Conservation (phyloP, 1,284 basidiomycete species). For the Porogramme epimiltina region DNA sequence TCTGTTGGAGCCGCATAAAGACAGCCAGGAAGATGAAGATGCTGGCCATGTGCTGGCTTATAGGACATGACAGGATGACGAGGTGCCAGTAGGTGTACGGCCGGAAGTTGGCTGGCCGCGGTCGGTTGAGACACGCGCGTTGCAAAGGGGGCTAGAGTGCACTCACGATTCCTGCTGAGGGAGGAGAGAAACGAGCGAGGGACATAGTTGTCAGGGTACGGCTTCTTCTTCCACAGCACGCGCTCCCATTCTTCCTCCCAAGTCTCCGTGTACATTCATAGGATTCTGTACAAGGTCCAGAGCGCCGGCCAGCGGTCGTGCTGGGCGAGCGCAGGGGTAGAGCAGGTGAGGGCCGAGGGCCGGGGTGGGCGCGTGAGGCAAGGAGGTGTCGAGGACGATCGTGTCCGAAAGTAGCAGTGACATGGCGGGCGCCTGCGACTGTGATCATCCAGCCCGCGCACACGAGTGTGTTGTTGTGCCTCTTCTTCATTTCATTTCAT, state of each 20-base stretch:
- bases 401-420: constrained; percentile 1
- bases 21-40: constrained; percentile 83
- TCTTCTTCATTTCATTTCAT: no score
- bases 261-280: constrained; percentile 31
- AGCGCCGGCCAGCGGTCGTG: constrained; percentile 22
- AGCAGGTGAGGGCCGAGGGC: neutral
- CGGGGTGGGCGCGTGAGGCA: constrained; percentile 2
- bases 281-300: constrained; percentile 8
- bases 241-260: constrained; percentile 81
- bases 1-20: constrained; percentile 74
- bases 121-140: constrained; percentile 5
- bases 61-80: constrained; percentile 71
- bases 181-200: constrained; percentile 79
- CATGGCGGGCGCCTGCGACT: constrained; percentile 3
- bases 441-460: no score
- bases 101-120: constrained; percentile 65
- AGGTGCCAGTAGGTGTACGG: constrained; percentile 78
- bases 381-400: no score
- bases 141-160: neutral
- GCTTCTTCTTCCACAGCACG: constrained; percentile 82
- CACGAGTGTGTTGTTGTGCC: neutral
- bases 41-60: constrained; percentile 84
- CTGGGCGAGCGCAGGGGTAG: constrained; percentile 12
- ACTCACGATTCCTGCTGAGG: constrained; percentile 76
- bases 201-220: constrained; percentile 86